These are phyloP conservation scores for Byssothecium circinans DNA, from an alignment of 2,329 filamentous ascomycete species.

Conservation along the genomic window DNA sequence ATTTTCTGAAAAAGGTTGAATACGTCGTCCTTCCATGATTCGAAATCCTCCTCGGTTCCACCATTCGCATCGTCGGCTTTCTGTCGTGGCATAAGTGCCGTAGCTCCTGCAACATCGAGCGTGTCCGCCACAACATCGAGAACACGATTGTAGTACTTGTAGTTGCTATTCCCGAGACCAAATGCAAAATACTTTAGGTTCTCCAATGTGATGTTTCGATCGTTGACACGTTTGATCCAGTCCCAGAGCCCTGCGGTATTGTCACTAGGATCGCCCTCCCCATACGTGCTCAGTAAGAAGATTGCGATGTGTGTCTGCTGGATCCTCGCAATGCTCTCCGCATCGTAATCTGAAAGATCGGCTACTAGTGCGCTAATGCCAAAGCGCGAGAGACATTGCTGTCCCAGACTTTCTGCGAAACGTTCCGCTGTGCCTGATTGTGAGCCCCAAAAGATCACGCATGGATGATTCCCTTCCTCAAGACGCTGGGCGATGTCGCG, in stretches of 20 bases:
- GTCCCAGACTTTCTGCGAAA: slow-evolving; percentile 46
- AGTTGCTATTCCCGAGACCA: slow-evolving; percentile 52
- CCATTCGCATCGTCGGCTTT: slow-evolving; percentile 47
- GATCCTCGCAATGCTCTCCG: slow-evolving; percentile 41
- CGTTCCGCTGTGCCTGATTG: slow-evolving; percentile 52
- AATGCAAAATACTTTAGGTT: slow-evolving; percentile 47
- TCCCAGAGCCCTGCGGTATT: slow-evolving; percentile 41
- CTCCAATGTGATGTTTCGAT: slow-evolving; percentile 19
- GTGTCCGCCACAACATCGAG: slow-evolving; percentile 40
- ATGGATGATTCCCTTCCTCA: slow-evolving; percentile 38
- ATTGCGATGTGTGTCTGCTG: slow-evolving; percentile 32
- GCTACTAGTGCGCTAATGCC: slow-evolving; percentile 46
- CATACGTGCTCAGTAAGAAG: slow-evolving; percentile 44
- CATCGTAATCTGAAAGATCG: slow-evolving; percentile 54
- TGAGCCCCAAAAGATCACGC: slow-evolving; percentile 53
- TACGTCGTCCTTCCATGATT: slow-evolving; percentile 46
- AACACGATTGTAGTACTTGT: slow-evolving; percentile 51
- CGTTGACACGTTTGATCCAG: slow-evolving; percentile 35
- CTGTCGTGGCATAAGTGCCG: slow-evolving; percentile 34
- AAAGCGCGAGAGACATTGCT: slow-evolving; percentile 46
- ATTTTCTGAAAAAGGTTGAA: slow-evolving; percentile 38
- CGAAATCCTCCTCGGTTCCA: slow-evolving; percentile 49
- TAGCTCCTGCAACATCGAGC: slow-evolving; percentile 39
- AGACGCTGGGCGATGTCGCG: slow-evolving; percentile 52
- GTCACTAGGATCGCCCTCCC: slow-evolving; percentile 45